phyloP scores from a whole-genome alignment of 176 grass and related monocot species.

The Urochloa ruziziensis region DNA sequence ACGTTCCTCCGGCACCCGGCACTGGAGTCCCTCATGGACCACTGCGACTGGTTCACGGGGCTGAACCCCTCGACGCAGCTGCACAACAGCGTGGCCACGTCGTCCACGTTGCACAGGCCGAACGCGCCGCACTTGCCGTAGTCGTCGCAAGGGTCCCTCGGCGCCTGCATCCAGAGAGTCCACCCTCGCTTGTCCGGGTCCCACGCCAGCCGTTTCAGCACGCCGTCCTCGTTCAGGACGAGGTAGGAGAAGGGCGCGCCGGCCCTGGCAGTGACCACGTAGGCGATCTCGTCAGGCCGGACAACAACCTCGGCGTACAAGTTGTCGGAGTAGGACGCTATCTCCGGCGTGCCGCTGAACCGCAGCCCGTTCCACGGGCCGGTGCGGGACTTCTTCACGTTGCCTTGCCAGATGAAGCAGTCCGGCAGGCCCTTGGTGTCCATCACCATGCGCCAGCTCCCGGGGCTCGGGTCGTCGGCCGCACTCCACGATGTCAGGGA shows the following conservation, averaged over 20 bases:
- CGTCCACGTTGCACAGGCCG: slow-evolving; percentile 17
- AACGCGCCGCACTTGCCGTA: slow-evolving; percentile 32
- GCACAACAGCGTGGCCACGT: slow-evolving; percentile 12
- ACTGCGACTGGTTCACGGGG: not conserved
- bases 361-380: slow-evolving; percentile 13
- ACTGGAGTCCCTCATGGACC: slow-evolving; percentile 17
- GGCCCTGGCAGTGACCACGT: not conserved
- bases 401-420: not conserved
- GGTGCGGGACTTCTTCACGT: not conserved
- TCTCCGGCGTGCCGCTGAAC: slow-evolving; percentile 33
- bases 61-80: slow-evolving; percentile 36
- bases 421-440: slow-evolving; percentile 36
- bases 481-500: not conserved
- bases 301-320: not conserved
- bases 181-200: not conserved
- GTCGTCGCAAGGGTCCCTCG: slow-evolving; percentile 11
- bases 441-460: not conserved
- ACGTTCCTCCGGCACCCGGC: slow-evolving; percentile 32
- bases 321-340: not conserved
- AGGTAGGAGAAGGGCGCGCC: slow-evolving; percentile 19
- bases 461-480: slow-evolving; percentile 1
- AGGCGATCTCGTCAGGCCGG: slow-evolving; percentile 12
- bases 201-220: slow-evolving; percentile 12
- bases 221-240: not conserved
- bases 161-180: not conserved